phyloP scores from a whole-genome alignment of 2,329 filamentous ascomycete genomes.

The Didymella lethalis region DNA sequence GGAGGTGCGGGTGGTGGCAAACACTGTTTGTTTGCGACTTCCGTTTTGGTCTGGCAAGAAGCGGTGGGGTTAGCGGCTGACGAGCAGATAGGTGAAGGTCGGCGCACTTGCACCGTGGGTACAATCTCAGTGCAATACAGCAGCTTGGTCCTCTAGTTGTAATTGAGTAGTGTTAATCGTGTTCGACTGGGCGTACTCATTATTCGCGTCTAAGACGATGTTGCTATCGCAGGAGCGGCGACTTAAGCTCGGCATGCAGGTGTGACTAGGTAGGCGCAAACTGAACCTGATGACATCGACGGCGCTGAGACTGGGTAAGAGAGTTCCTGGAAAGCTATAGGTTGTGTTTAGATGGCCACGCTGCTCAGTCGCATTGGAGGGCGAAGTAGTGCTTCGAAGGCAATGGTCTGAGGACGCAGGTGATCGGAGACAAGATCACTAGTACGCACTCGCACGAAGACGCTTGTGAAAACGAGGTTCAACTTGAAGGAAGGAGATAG shows the following conservation, averaged over 20 bases:
- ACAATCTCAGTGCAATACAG: not conserved
- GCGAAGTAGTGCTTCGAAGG: too few relatives aligned
- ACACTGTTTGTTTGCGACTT: conserved; percentile 17
- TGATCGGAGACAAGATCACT: not conserved
- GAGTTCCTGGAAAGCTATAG: not conserved
- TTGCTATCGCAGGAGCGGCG: not conserved
- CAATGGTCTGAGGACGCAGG: not conserved
- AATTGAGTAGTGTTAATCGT: not conserved
- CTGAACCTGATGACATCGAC: too few relatives aligned
- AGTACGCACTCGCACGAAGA: not conserved
- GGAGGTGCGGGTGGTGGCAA: not conserved
- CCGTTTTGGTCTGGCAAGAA: conserved; percentile 13
- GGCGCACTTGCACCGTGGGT: not conserved
- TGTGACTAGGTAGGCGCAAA: not conserved
- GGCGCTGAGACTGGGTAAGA: not conserved
- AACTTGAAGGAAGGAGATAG: not conserved
- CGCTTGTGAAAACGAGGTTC: too few relatives aligned
- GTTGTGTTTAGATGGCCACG: not conserved
- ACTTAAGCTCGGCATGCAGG: not conserved
- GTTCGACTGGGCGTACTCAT: not conserved
- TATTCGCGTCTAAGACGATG: not conserved
- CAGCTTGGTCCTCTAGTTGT: not conserved
- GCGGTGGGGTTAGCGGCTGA: conserved; percentile 15
- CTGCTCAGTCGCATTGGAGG: not conserved
- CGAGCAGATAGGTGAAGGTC: conserved; percentile 6